Evolutionary conservation across 202 grass and related monocot species (phyloP).

Genomic region (Schoenoplectus tabernaemontani): DNA sequence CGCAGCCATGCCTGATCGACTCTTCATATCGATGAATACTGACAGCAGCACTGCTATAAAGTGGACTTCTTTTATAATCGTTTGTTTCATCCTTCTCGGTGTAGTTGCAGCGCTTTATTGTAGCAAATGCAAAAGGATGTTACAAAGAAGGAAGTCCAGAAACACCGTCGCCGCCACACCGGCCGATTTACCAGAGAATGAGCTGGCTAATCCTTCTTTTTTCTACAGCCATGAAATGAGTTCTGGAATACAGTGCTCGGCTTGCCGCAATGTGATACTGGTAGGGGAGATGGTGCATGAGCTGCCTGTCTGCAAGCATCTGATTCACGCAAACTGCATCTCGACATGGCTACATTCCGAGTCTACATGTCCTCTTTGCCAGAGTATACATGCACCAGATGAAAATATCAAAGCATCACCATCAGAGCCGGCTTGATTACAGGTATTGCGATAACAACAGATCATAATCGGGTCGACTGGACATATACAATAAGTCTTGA

Average conservation of each 20-base stretch:
- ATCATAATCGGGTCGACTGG: not conserved
- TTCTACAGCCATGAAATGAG: not conserved
- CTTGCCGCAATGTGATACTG: not conserved
- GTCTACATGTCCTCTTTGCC: not conserved
- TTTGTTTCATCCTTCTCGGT: not conserved
- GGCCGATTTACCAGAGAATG: not conserved
- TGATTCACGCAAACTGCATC: not conserved
- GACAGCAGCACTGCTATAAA: not conserved
- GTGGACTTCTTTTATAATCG: not conserved
- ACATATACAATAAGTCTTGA: not conserved
- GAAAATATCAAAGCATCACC: not conserved
- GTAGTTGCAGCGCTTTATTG: not conserved
- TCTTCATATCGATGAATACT: not conserved
- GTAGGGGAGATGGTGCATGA: constrained; percentile 5
- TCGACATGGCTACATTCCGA: not conserved
- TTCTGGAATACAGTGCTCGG: not conserved
- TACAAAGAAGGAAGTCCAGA: not conserved
- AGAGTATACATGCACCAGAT: not conserved
- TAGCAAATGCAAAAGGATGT: not conserved
- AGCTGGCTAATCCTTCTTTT: not conserved
- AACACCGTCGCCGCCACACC: not conserved
- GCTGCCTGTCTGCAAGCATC: constrained; percentile 1
- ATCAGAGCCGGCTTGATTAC: not conserved
- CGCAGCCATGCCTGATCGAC: not conserved
- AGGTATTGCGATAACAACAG: not conserved